Percentiles rank a stretch among this genome's conserved stretches.
phyloP scores from a whole-genome alignment of 495 filamentous ascomycete species.

The Neurospora terricola region DNA sequence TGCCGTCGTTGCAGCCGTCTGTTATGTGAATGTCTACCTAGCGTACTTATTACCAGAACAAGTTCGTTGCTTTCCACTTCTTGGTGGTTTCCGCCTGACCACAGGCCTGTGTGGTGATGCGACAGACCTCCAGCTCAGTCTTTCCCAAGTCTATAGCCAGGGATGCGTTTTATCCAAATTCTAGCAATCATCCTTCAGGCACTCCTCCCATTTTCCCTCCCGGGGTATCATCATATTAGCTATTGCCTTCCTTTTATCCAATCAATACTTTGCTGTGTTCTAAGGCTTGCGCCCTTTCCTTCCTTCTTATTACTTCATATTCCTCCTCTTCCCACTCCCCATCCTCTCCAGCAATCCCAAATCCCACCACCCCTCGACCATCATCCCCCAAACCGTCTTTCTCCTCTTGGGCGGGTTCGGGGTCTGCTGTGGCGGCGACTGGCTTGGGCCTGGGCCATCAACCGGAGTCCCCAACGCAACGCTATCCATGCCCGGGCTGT shows the following conservation, averaged over 20 bases:
- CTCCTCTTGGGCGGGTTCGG: constrained; percentile 17
- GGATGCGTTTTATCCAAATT: not conserved
- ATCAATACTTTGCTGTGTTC: too few species aligned
- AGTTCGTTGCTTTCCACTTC: not conserved
- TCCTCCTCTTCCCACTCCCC: constrained; percentile 17
- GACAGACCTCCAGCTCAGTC: not conserved
- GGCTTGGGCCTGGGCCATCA: not conserved
- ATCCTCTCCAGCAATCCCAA: constrained; percentile 32
- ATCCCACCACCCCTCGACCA: constrained; percentile 39
- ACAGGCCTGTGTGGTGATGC: not conserved
- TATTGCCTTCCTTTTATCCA: not conserved
- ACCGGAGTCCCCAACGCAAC: constrained; percentile 4
- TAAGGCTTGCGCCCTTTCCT: not conserved
- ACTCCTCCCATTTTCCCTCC: not conserved
- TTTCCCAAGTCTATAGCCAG: not conserved
- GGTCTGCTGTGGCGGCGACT: not conserved
- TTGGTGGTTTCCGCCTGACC: not conserved
- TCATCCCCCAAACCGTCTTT: constrained; percentile 28
- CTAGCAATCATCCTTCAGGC: not conserved
- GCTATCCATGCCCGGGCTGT: constrained; percentile 1
- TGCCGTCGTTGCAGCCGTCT: not conserved
- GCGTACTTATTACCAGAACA: constrained; percentile 19
- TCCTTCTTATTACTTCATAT: not conserved
- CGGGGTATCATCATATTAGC: not conserved
- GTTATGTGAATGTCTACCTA: not conserved